A percentile compares a stretch with the other conserved stretches of the same genome.
phyloP scores from a whole-genome alignment of 169 alveolate species.

The Plasmodium vivax region DNA sequence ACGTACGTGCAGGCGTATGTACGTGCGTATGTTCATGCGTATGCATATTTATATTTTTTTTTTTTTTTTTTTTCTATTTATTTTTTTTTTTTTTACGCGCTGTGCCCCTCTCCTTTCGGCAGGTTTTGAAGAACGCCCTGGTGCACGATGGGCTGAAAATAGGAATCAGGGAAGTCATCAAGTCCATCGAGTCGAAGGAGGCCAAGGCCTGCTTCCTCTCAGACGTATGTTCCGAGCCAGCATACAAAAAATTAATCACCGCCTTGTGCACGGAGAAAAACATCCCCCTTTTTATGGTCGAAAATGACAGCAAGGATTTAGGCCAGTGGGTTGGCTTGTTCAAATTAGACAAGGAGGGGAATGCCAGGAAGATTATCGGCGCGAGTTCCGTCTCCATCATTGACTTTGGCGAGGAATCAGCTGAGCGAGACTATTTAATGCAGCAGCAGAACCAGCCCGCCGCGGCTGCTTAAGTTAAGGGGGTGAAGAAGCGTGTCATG shows the following conservation, averaged over 20 bases:
- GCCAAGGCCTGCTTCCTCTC: slow-evolving; percentile 96
- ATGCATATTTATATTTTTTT: background rate
- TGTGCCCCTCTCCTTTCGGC: background rate
- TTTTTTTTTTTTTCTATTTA: background rate
- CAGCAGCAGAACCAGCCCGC: slow-evolving; percentile 82
- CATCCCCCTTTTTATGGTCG: slow-evolving; percentile 93
- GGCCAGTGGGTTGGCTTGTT: slow-evolving; percentile 98
- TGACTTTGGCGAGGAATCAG: slow-evolving; percentile 96
- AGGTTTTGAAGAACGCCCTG: slow-evolving; percentile 90
- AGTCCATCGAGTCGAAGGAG: slow-evolving; percentile 93
- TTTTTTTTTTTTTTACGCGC: background rate
- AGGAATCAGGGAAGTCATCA: slow-evolving; percentile 95
- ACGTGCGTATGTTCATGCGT: background rate
- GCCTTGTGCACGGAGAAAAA: slow-evolving; percentile 92
- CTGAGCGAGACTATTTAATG: slow-evolving; percentile 91
- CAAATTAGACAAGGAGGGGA: slow-evolving; percentile 95
- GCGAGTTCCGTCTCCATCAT: slow-evolving; percentile 96
- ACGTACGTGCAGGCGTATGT: background rate
- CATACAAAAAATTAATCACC: slow-evolving; percentile 93
- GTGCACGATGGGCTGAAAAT: slow-evolving; percentile 94
- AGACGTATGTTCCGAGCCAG: slow-evolving; percentile 94
- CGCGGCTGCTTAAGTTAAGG: background rate
- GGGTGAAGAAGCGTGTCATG: background rate
- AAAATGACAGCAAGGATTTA: slow-evolving; percentile 92
- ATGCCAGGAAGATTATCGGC: slow-evolving; percentile 95